These are phyloP conservation scores for Pholiota molesta DNA, from an alignment of 768 basidiomycete species.

Conservation along the genomic window DNA sequence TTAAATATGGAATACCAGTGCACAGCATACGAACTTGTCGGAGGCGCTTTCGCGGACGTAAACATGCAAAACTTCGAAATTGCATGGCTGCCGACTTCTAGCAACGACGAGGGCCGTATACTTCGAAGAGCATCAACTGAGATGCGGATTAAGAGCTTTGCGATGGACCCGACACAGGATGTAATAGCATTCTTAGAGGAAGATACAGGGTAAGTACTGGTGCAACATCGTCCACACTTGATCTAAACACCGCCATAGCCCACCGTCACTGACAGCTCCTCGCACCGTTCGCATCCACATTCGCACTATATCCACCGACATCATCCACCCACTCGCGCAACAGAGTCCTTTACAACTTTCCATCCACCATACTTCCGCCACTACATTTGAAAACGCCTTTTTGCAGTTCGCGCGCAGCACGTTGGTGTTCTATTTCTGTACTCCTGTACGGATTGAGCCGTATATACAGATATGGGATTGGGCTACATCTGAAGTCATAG, in stretches of 20 bases:
- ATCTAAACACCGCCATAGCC: neutral
- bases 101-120: neutral
- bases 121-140: neutral
- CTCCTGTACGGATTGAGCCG: too few relatives aligned
- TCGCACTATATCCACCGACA: constrained; percentile 1
- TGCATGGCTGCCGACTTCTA: neutral
- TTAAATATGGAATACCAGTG: too few relatives aligned
- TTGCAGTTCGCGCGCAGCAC: neutral
- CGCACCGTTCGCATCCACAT: constrained; percentile 2
- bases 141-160: neutral
- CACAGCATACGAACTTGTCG: neutral
- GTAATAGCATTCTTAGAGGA: neutral
- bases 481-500: too few relatives aligned
- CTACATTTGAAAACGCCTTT: neutral
- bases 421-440: too few relatives aligned
- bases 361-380: neutral
- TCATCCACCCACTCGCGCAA: neutral
- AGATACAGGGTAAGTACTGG: neutral
- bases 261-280: neutral
- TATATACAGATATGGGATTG: too few relatives aligned
- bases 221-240: too few relatives aligned
- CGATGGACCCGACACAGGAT: constrained; percentile 10
- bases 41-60: neutral
- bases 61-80: neutral
- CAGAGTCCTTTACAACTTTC: neutral